Evolutionary conservation across 1,139 yeast genomes (phyloP), one percentile per base, ranked within the genome.

Genomic region (Geotrichum fermentans): DNA sequence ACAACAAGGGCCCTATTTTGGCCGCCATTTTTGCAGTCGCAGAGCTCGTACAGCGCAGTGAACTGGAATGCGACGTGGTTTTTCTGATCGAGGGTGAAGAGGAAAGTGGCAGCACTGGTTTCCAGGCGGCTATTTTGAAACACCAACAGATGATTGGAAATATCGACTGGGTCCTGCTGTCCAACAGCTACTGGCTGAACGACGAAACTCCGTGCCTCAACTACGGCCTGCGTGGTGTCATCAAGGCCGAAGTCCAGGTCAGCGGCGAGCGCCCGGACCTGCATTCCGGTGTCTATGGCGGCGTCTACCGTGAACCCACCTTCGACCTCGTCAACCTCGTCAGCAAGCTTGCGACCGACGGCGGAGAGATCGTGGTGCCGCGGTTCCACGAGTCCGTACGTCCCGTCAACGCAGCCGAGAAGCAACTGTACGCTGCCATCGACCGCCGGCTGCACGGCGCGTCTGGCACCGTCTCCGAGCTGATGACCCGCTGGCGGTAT

Each of bases 251-350:
- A n/a, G 77, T 92, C 2, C 79, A 78, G 35, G 74, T 92, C 14
- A 71, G 73, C 48, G 81, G 90, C 45, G 88, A 79, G 52, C 75
- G 75, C 54, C 95, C 95, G 1, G 97, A 92, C 67, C 73, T 95
- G 54, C 98, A 92, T 61, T 88, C 97, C 0, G 98, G 98, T 54
- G 95, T 92, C 14, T 95, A 90, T 67, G 98, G 98, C 42, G 98
- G 97, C 52, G 82, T 84, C 8, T 78, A 80, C 58, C 75, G 84
- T 51, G 98, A 92, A 58, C 97, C 98, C 1, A 82, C 95, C 0
- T 79, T 87, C 71, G 97, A 92, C 61, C 68, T 92, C 62, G 76
- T 90, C 45, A 83, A 82, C 52, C 61, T 90, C 16, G 68, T 90
- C 34, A 75, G 92, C 7, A 76, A 78, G 47, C 70, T 89, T 49